These are phyloP conservation scores for Albifimbria verrucaria DNA, from an alignment of 2,329 filamentous ascomycete genomes.

Conservation along the genomic window DNA sequence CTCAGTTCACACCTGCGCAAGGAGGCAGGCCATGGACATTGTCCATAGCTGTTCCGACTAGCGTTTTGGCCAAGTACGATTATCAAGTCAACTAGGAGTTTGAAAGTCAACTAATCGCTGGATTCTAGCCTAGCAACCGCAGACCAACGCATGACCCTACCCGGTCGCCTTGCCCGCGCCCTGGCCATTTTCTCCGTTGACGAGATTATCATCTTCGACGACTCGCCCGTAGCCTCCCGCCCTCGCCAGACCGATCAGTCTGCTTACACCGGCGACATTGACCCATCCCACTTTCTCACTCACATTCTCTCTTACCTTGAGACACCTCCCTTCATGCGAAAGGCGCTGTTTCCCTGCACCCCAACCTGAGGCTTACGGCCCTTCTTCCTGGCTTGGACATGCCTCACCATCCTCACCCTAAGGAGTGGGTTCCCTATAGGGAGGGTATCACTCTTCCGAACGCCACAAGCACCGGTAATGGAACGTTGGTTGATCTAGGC, in stretches of 20 bases:
- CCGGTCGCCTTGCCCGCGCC: conserved; percentile 75
- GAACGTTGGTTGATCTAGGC: conserved; percentile 58
- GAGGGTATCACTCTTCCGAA: conserved; percentile 67
- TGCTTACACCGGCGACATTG: conserved; percentile 64
- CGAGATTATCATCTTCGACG: conserved; percentile 79
- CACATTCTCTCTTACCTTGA: conserved; percentile 81
- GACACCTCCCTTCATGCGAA: conserved; percentile 77
- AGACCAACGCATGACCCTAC: conserved; percentile 71
- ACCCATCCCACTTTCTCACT: conserved; percentile 76
- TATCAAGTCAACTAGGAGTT: background rate
- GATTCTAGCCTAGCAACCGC: too few relatives aligned
- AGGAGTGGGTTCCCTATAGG: conserved; percentile 76
- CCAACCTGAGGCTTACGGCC: conserved; percentile 71
- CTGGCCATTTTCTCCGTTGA: conserved; percentile 81
- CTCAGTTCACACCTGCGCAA: conserved; percentile 61
- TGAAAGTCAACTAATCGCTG: too few relatives aligned
- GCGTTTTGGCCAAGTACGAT: conserved; percentile 69
- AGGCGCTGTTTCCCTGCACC: conserved; percentile 74
- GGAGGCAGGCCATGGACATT: conserved; percentile 68
- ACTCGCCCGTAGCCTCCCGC: conserved; percentile 49
- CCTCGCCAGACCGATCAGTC: conserved; percentile 45
- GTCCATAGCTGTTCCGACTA: conserved; percentile 75
- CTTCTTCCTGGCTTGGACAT: conserved; percentile 76
- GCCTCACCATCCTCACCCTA: conserved; percentile 74
- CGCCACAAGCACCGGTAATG: conserved; percentile 34